phyloP scores from a whole-genome alignment of 768 basidiomycete genomes.

The Boletus vermiculosoides region DNA sequence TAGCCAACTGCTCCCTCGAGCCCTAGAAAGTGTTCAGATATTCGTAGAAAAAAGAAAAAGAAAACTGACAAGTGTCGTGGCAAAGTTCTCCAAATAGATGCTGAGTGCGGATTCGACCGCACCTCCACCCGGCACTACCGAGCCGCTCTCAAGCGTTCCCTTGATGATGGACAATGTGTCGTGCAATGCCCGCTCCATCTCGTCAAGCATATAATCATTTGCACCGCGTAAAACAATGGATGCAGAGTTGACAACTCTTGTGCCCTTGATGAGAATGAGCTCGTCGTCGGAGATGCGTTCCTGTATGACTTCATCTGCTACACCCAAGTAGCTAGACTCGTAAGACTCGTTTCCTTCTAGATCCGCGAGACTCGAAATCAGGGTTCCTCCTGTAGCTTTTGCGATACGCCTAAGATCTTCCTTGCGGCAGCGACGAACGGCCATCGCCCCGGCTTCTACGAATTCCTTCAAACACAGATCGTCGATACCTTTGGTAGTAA shows the following conservation, averaged over 20 bases:
- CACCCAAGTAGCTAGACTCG: constrained; percentile 86
- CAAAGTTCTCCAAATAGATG: constrained; percentile 98
- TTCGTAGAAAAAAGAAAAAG: not conserved
- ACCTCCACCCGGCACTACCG: constrained; percentile 95
- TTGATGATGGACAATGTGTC: constrained; percentile 95
- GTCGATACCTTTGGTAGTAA: constrained; percentile 98
- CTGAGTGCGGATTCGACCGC: constrained; percentile 96
- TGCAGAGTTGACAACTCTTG: constrained; percentile 90
- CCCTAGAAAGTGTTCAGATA: constrained; percentile 53
- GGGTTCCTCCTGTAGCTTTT: constrained; percentile 92
- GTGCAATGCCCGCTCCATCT: constrained; percentile 97
- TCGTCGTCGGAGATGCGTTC: constrained; percentile 99
- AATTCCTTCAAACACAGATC: constrained; percentile 98
- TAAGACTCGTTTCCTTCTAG: constrained; percentile 98
- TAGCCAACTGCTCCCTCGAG: constrained; percentile 96
- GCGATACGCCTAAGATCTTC: constrained; percentile 97
- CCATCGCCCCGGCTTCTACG: constrained; percentile 98
- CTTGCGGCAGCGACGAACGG: constrained; percentile 94
- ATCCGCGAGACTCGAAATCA: constrained; percentile 91
- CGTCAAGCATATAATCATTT: constrained; percentile 98
- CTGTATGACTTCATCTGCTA: constrained; percentile 93
- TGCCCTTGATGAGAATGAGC: constrained; percentile 95
- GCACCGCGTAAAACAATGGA: constrained; percentile 95
- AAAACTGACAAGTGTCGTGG: constrained; percentile 83
- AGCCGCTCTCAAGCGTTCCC: constrained; percentile 92